Evolutionary conservation across 2,329 filamentous ascomycete genomes (phyloP).

Genomic region (Trichophyton benhamiae): DNA sequence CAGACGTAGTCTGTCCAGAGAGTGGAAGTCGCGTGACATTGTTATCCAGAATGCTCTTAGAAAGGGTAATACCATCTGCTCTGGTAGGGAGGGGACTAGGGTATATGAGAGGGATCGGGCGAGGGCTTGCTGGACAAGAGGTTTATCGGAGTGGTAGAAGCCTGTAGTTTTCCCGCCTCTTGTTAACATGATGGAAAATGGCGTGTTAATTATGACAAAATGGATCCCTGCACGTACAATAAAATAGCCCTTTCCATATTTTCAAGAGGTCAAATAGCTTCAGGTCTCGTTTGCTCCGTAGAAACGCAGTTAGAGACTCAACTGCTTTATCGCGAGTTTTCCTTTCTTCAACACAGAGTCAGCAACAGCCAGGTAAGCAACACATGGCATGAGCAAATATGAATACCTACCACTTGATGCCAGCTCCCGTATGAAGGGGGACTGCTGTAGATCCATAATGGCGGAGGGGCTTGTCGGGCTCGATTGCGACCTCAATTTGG

Average conservation of each 20-base stretch:
- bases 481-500: neutral
- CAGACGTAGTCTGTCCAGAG: slow-evolving; percentile 63
- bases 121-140: slow-evolving; percentile 73
- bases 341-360: slow-evolving; percentile 46
- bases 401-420: slow-evolving; percentile 61
- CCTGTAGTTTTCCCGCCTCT: slow-evolving; percentile 31
- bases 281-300: slow-evolving; percentile 52
- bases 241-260: slow-evolving; percentile 91
- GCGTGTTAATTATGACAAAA: neutral
- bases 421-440: slow-evolving; percentile 69
- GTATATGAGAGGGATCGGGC: slow-evolving; percentile 59
- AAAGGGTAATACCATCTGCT: slow-evolving; percentile 34
- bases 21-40: slow-evolving; percentile 55
- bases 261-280: slow-evolving; percentile 63
- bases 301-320: slow-evolving; percentile 62
- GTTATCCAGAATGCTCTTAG: slow-evolving; percentile 60
- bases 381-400: neutral
- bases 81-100: slow-evolving; percentile 50
- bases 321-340: slow-evolving; percentile 66
- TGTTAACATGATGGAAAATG: neutral
- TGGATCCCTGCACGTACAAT: slow-evolving; percentile 39
- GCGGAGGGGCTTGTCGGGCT: neutral
- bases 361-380: slow-evolving; percentile 9
- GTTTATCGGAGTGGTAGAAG: slow-evolving; percentile 87
- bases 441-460: slow-evolving; percentile 31